Evolutionary conservation across 2,329 filamentous ascomycete species (phyloP).

Genomic region (Hypoxylon sp.): DNA sequence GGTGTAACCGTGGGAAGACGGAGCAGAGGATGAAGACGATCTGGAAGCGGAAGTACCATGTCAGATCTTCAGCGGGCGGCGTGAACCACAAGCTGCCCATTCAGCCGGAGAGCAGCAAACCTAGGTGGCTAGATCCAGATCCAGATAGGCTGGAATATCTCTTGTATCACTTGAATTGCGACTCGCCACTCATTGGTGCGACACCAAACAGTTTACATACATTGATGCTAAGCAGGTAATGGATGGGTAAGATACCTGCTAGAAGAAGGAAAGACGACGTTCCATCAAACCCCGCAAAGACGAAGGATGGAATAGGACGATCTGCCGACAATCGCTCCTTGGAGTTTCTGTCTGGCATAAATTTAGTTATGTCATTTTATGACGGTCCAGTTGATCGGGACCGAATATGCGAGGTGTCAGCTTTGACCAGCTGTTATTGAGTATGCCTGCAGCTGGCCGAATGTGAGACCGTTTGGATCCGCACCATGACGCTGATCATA

Average conservation of each 20-base stretch:
- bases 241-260: constrained; percentile 12
- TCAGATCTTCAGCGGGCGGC: constrained; percentile 18
- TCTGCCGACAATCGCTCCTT: constrained; percentile 39
- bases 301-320: constrained; percentile 38
- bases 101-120: constrained; percentile 25
- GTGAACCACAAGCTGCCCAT: constrained; percentile 12
- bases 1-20: neutral
- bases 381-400: constrained; percentile 25
- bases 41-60: constrained; percentile 2
- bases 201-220: constrained; percentile 11
- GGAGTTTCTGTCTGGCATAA: constrained; percentile 26
- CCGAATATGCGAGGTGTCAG: constrained; percentile 21
- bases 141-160: constrained; percentile 16
- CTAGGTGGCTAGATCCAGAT: constrained; percentile 30
- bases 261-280: constrained; percentile 1
- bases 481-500: constrained; percentile 4
- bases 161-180: constrained; percentile 6
- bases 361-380: constrained; percentile 23
- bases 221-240: neutral
- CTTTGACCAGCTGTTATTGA: constrained; percentile 8
- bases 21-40: constrained; percentile 24
- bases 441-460: neutral
- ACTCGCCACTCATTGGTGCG: constrained; percentile 27
- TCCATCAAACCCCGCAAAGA: constrained; percentile 32
- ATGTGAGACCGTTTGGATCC: neutral